phyloP scores from a whole-genome alignment of 2,329 filamentous ascomycete species.

The Sporothrix dimorphospora region DNA sequence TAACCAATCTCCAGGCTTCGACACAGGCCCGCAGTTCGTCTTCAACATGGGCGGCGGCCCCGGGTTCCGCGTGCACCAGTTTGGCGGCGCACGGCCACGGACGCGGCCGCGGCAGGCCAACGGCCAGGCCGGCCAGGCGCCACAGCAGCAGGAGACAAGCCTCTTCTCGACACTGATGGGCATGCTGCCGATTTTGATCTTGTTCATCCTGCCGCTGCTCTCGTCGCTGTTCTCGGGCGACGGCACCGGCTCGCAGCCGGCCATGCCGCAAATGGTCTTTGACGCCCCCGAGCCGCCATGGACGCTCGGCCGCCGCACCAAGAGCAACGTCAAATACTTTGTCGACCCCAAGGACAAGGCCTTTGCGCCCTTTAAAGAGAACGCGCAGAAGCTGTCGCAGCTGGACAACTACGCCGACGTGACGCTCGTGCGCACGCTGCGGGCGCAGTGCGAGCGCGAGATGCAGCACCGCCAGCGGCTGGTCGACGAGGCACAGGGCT shows the following conservation, averaged over 20 bases:
- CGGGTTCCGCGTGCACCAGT: slow-evolving; percentile 92
- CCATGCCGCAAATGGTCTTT: slow-evolving; percentile 73
- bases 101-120: slow-evolving; percentile 64
- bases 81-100: slow-evolving; percentile 78
- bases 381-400: slow-evolving; percentile 67
- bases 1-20: slow-evolving; percentile 57
- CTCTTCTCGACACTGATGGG: slow-evolving; percentile 66
- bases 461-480: slow-evolving; percentile 65
- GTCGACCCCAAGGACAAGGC: slow-evolving; percentile 78
- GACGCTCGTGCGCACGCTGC: slow-evolving; percentile 69
- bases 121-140: slow-evolving; percentile 38
- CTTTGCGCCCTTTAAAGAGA: slow-evolving; percentile 55
- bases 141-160: slow-evolving; percentile 54
- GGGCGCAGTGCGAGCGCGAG: slow-evolving; percentile 75
- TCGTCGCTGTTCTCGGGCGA: slow-evolving; percentile 73
- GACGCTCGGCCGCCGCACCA: slow-evolving; percentile 72
- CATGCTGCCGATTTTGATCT: slow-evolving; percentile 82
- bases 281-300: slow-evolving; percentile 71
- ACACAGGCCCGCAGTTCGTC: slow-evolving; percentile 83
- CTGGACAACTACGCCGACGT: slow-evolving; percentile 79
- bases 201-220: slow-evolving; percentile 84
- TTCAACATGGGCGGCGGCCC: slow-evolving; percentile 94
- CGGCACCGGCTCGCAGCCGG: slow-evolving; percentile 52
- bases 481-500: slow-evolving; percentile 79
- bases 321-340: slow-evolving; percentile 79